phyloP scores from a whole-genome alignment of 129 eudicot genomes.

The Silybum marianum region DNA sequence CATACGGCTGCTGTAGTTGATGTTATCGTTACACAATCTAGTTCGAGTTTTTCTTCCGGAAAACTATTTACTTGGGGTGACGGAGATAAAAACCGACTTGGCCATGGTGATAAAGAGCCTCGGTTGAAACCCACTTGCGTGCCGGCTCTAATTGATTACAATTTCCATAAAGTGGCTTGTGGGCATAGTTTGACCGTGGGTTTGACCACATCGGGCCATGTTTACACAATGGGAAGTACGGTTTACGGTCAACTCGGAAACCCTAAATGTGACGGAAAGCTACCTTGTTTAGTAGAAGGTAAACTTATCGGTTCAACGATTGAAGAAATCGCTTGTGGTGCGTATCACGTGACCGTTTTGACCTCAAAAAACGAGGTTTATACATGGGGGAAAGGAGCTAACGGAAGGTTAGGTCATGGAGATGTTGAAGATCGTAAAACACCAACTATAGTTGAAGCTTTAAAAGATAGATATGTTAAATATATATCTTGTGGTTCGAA shows the following conservation, averaged over 20 bases:
- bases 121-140: slow-evolving; percentile 91
- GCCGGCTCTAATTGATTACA: slow-evolving; percentile 79
- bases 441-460: slow-evolving; percentile 82
- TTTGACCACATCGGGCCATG: slow-evolving; percentile 76
- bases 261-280: slow-evolving; percentile 82
- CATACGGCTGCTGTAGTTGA: slow-evolving; percentile 98
- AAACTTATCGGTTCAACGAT: slow-evolving; percentile 62
- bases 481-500: slow-evolving; percentile 88
- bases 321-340: slow-evolving; percentile 92
- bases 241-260: slow-evolving; percentile 99
- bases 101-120: slow-evolving; percentile 94
- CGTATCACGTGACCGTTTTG: slow-evolving; percentile 77
- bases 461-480: slow-evolving; percentile 86
- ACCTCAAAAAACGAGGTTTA: slow-evolving; percentile 92
- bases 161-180: slow-evolving; percentile 89
- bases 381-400: slow-evolving; percentile 99
- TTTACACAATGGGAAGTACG: slow-evolving; percentile 96
- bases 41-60: slow-evolving; percentile 79
- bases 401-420: slow-evolving; percentile 95
- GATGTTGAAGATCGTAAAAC: slow-evolving; percentile 88
- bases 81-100: slow-evolving; percentile 93
- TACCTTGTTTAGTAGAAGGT: slow-evolving; percentile 86
- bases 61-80: slow-evolving; percentile 98
- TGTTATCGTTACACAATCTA: slow-evolving; percentile 87
- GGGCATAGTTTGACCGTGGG: slow-evolving; percentile 97